Base-by-base conservation (phyloP, 2,329 filamentous ascomycete genomes). In the Fusarium praegraminearum region DNA sequence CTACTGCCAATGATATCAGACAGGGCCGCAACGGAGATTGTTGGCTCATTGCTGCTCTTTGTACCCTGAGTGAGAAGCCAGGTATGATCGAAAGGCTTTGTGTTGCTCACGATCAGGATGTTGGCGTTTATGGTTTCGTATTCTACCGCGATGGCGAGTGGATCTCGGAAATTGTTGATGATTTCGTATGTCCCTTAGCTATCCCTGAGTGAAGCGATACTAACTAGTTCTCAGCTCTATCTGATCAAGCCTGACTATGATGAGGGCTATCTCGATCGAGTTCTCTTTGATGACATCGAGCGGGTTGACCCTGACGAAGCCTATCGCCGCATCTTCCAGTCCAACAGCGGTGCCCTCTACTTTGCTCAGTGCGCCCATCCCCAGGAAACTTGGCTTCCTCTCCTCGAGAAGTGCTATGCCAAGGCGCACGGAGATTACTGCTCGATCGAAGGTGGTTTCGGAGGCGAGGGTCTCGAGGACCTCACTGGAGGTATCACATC, bases 71-170 rank as follows among this genome's bases (percentile, higher is more conserved):
- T 70, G 93, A 93, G 75, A 92, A 92, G 78, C 81, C 86, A 22
- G 89, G 87, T 0, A 78, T 94, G 65, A 92, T 96, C 55, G 89
- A 94, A 77, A 86, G 83, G 56, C 83, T 94, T 11, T 96, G 92
- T 69, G 90, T 96, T 49, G 90, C 88, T 7, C 86, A 88, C 15
- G 88, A 96, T 70, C 87, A 92, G 75, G 83, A 87, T 33, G 88
- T 94, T 5, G 93, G 93, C 15, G 92, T 95, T 2, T 96, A 96
- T 71, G 93, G 93, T 1, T 96, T 96, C 70, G 92, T 96, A 13
- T 95, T 96, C 76, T 88, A 92, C 78, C 87, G 92, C 70, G 93
- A 95, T 72, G 91, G 91, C 22, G 91, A 92, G 77, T 95, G 92
- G 85, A 81, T 85, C 68, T 86, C 83, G 1, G 85, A 86, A 76